phyloP scores from a whole-genome alignment of 768 basidiomycete species.

The Auriscalpium microsporum region DNA sequence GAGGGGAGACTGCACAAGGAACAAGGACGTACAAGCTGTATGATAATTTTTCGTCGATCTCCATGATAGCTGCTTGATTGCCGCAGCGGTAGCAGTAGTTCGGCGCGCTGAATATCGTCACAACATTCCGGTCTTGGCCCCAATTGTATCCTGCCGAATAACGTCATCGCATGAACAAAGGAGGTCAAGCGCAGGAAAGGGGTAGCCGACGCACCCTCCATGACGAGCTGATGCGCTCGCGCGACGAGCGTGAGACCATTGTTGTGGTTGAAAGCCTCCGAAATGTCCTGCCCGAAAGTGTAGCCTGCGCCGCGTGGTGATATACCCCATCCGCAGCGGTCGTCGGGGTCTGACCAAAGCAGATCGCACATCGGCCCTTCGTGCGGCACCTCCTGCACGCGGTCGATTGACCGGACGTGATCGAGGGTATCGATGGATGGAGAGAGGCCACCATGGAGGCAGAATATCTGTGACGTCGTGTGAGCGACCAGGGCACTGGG shows the following conservation, averaged over 20 bases:
- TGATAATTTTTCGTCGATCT: slow-evolving; percentile 97
- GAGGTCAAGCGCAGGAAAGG: background rate
- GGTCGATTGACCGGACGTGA: slow-evolving; percentile 97
- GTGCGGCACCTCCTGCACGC: slow-evolving; percentile 98
- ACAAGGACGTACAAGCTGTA: slow-evolving; percentile 71
- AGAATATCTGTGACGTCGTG: slow-evolving; percentile 73
- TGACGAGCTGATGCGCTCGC: slow-evolving; percentile 89
- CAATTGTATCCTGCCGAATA: slow-evolving; percentile 70
- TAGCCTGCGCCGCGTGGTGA: slow-evolving; percentile 98
- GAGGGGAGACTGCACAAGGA: background rate
- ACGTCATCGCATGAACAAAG: slow-evolving; percentile 8
- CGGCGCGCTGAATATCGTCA: slow-evolving; percentile 98
- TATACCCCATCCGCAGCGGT: slow-evolving; percentile 99
- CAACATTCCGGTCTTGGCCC: slow-evolving; percentile 98
- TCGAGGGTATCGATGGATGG: slow-evolving; percentile 99
- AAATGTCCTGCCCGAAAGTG: slow-evolving; percentile 98
- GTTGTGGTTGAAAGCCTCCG: slow-evolving; percentile 98
- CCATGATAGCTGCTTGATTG: slow-evolving; percentile 99
- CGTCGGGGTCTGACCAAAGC: slow-evolving; percentile 98
- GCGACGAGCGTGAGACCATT: slow-evolving; percentile 95
- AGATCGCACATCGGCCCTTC: slow-evolving; percentile 99
- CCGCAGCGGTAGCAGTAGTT: slow-evolving; percentile 99
- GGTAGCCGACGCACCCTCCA: slow-evolving; percentile 67
- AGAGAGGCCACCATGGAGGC: slow-evolving; percentile 93
- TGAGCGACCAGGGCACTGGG: slow-evolving; percentile 3